Conservation (phyloP, 1,284 basidiomycete genomes). For the Filobasidium uniguttulatum region DNA sequence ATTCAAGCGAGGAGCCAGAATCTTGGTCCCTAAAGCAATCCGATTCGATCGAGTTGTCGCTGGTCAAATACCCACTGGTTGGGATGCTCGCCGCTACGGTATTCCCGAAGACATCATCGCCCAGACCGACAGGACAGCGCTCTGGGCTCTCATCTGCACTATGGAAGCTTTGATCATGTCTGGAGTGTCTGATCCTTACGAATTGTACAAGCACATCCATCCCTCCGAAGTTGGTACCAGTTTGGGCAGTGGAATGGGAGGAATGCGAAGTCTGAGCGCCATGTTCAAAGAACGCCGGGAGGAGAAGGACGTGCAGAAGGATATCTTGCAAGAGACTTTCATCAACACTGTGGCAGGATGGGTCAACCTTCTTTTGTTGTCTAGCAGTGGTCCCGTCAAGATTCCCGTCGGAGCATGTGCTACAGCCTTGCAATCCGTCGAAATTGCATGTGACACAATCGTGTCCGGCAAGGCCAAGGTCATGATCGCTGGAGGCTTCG, state of each 20-base stretch:
- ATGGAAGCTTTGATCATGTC: constrained; percentile 94
- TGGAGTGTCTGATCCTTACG: constrained; percentile 94
- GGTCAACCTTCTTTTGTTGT: constrained; percentile 87
- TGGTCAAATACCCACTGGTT: constrained; percentile 92
- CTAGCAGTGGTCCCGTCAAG: constrained; percentile 92
- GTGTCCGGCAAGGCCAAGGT: constrained; percentile 93
- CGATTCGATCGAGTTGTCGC: constrained; percentile 87
- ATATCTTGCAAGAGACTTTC: constrained; percentile 96
- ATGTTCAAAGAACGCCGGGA: constrained; percentile 99
- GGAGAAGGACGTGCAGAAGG: constrained; percentile 94
- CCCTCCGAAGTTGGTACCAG: constrained; percentile 88
- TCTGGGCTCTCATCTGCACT: constrained; percentile 91
- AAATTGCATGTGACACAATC: constrained; percentile 94
- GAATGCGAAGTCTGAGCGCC: constrained; percentile 68
- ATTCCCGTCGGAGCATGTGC: constrained; percentile 98
- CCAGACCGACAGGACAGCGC: constrained; percentile 83
- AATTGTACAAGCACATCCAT: constrained; percentile 90
- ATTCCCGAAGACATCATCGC: constrained; percentile 95
- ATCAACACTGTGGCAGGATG: constrained; percentile 97
- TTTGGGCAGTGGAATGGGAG: constrained; percentile 95
- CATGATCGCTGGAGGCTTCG: constrained; percentile 97
- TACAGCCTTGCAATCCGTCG: constrained; percentile 90
- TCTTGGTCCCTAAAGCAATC: constrained; percentile 90
- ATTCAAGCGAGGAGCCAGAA: constrained; percentile 93
- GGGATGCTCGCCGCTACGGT: constrained; percentile 89